Evolutionary conservation across 2,329 filamentous ascomycete species (phyloP), one percentile per base, ranked within the genome.

Genomic region (Zopfia rhizophila): DNA sequence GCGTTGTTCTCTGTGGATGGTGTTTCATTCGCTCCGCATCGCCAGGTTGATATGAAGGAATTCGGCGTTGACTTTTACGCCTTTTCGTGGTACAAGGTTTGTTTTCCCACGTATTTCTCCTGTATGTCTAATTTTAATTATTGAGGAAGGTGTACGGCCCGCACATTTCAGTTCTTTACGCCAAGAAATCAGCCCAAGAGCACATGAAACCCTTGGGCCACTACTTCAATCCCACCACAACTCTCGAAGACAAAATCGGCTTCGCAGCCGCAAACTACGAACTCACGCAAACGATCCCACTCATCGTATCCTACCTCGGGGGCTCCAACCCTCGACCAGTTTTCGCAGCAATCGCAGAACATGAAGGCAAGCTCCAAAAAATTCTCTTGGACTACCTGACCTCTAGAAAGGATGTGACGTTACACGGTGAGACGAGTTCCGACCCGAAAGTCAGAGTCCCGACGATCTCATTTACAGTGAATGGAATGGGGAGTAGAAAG

Each of bases 51-150:
- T 64, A 86, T 92, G 4, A 78, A 82, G 53, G 82, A 74, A 0
- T 75, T 90, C 0, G 88, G 81, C 1, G 86, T 88, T 0, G 89
- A 93, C 63, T 86, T 91, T 56, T 93, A 92, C 67, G 62, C 79
- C n/a, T 90, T 92, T 63, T 86, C 81, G 0, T 92, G 88, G 89
- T 92, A 92, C 72, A 93, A 93, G 67, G 75, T 77, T 56, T 4
- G 49, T 19, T 11, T 18, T 8, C 24, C 3, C 10, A 10, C 2
- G n/a, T 8, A 19, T 7, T 12, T 19, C 18, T 13, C 11, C 19
- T 4, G 7, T 16, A 23, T 14, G 17, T 14, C 22, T 28, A 16
- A 12, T 24, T 19, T 33, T 10, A n/a, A 16, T 24, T 6, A 13
- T n/a, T 16, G 11, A 24, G 8, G 13, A 33, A 76, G 73, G 83